phyloP scores from a whole-genome alignment of 768 basidiomycete genomes.

The Tricholoma hemisulphureum region DNA sequence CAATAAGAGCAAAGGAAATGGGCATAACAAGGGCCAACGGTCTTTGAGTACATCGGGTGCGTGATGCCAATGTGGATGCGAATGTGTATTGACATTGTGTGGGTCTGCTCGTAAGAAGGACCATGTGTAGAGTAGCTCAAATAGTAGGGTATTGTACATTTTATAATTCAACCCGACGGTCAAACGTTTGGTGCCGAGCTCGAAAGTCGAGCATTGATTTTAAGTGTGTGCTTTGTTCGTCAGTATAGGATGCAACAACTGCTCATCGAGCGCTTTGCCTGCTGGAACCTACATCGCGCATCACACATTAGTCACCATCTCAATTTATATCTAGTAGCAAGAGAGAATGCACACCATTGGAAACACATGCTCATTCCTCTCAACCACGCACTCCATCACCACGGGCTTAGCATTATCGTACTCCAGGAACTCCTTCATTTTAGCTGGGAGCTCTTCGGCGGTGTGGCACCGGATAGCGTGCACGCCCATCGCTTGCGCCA shows the following conservation, averaged over 20 bases:
- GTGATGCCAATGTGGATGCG: no score
- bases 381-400: slow-evolving; percentile 86
- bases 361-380: slow-evolving; percentile 84
- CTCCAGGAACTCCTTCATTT: slow-evolving; percentile 99
- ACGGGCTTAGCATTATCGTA: slow-evolving; percentile 86
- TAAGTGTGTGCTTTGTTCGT: slow-evolving; percentile 17
- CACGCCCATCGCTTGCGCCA: slow-evolving; percentile 89
- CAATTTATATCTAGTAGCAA: neutral
- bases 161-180: neutral
- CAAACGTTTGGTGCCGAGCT: no score
- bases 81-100: no score
- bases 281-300: slow-evolving; percentile 78
- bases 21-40: no score
- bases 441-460: slow-evolving; percentile 77
- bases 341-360: slow-evolving; percentile 81
- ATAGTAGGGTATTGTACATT: neutral
- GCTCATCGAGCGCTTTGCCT: slow-evolving; percentile 93
- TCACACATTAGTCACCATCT: slow-evolving; percentile 4
- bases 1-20: no score
- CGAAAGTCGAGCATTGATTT: neutral
- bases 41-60: no score
- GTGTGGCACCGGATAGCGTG: slow-evolving; percentile 80
- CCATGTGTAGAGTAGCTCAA: no score
- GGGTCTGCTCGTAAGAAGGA: no score
- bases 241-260: slow-evolving; percentile 68